Conservation (phyloP, 1,139 yeast genomes). For the Magnusiomyces fungicola region DNA sequence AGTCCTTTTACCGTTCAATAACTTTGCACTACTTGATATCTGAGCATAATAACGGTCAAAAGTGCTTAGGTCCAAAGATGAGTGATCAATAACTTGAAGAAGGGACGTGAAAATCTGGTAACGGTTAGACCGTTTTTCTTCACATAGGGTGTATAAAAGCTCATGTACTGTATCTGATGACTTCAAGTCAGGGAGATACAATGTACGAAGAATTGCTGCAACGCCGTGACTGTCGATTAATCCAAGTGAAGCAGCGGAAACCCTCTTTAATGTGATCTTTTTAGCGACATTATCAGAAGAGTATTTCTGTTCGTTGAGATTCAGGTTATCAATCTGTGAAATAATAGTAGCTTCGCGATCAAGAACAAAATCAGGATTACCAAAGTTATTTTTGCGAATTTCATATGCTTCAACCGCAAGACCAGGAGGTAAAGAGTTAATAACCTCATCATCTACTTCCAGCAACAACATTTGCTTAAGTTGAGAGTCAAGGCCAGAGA, state of each 20-base stretch:
- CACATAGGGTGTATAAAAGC: conserved; percentile 59
- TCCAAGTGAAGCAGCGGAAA: conserved; percentile 37
- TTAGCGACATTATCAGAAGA: no score
- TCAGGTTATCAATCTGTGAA: no score
- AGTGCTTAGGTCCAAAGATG: conserved; percentile 52
- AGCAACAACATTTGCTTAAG: conserved; percentile 30
- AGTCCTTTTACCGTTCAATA: no score
- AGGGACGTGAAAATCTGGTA: conserved; percentile 67
- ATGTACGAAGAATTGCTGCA: conserved; percentile 59
- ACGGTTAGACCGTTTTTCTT: conserved; percentile 64
- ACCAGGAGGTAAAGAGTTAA: conserved; percentile 29
- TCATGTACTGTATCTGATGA: conserved; percentile 60
- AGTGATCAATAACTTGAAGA: conserved; percentile 67
- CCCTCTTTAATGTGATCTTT: conserved; percentile 21
- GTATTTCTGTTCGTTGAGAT: conserved; percentile 19
- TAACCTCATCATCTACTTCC: conserved; percentile 32
- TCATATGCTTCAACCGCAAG: conserved; percentile 31
- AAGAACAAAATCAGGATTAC: conserved; percentile 5
- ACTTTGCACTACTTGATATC: conserved; percentile 37
- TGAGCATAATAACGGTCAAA: conserved; percentile 61
- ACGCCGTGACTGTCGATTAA: conserved; percentile 71
- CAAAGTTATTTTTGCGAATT: conserved; percentile 22
- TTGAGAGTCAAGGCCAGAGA: conserved; percentile 33
- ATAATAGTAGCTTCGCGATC: not conserved
- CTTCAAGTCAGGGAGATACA: conserved; percentile 68